A percentile compares a stretch with the other conserved stretches of the same genome.
phyloP scores from a whole-genome alignment of 1,139 yeast genomes.

The Entelexis sorbosivorans region DNA sequence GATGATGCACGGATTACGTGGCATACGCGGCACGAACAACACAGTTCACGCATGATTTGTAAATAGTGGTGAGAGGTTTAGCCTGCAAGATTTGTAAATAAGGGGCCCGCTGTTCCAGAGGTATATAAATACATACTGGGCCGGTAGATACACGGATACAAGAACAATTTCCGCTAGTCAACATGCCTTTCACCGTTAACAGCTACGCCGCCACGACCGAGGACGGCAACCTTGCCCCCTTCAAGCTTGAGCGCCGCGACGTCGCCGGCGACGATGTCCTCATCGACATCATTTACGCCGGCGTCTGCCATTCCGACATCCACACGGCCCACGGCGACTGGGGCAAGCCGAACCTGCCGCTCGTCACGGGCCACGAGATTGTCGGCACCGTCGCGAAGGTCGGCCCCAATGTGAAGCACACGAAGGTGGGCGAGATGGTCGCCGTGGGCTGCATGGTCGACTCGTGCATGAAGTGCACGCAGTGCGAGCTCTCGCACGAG shows the following conservation, averaged over 20 bases:
- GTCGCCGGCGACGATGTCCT: conserved; percentile 31
- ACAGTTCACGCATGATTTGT: no score
- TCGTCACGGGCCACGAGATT: conserved; percentile 44
- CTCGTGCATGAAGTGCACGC: conserved; percentile 40
- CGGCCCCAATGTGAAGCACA: conserved; percentile 38
- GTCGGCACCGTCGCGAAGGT: conserved; percentile 44
- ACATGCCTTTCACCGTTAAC: conserved; percentile 17
- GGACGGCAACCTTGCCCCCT: conserved; percentile 7
- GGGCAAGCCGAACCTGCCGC: conserved; percentile 31
- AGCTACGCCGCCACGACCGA: conserved; percentile 12
- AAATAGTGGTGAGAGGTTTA: no score
- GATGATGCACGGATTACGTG: no score
- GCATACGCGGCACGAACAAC: no score
- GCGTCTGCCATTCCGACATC: conserved; percentile 53
- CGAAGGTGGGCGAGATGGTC: conserved; percentile 45
- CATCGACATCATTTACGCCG: conserved; percentile 42
- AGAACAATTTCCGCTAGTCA: no score
- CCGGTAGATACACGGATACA: no score
- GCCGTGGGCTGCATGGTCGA: conserved; percentile 50
- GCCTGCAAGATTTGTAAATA: no score
- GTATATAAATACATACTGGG: background rate
- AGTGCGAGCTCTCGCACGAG: conserved; percentile 32
- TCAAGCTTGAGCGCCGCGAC: conserved; percentile 21
- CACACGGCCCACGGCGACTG: conserved; percentile 39
- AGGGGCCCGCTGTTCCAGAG: no score